phyloP scores from a whole-genome alignment of 768 basidiomycete species.

The Boletales sp. region DNA sequence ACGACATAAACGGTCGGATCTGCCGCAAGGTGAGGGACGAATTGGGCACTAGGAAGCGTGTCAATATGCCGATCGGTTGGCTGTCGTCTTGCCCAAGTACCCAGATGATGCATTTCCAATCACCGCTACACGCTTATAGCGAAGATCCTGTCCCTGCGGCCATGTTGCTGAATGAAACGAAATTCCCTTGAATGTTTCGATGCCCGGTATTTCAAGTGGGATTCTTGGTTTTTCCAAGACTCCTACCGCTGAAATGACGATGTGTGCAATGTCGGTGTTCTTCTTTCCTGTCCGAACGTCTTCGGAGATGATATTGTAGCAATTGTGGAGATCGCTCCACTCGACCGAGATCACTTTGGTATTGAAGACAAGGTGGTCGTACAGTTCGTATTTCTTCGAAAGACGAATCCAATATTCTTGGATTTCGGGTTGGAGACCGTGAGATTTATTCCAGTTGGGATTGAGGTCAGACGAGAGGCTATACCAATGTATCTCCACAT shows the following conservation, averaged over 20 bases:
- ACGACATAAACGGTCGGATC: conserved; percentile 50
- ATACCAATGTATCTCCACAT: conserved; percentile 41
- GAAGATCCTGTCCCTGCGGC: conserved; percentile 38
- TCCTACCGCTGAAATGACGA: conserved; percentile 51
- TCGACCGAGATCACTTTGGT: conserved; percentile 39
- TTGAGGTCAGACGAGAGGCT: conserved; percentile 47
- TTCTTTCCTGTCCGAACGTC: conserved; percentile 31
- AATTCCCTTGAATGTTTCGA: conserved; percentile 43
- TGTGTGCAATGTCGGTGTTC: conserved; percentile 34
- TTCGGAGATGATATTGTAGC: conserved; percentile 35
- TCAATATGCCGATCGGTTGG: conserved; percentile 1
- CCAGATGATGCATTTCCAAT: conserved; percentile 68
- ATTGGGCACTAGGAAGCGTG: conserved; percentile 48
- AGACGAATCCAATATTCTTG: conserved; percentile 42
- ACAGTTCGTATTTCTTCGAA: conserved; percentile 40
- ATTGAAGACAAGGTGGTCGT: conserved; percentile 40
- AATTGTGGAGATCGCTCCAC: conserved; percentile 39
- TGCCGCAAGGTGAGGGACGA: conserved; percentile 50
- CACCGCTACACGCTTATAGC: conserved; percentile 37
- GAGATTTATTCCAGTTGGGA: conserved; percentile 41
- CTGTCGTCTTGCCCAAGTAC: conserved; percentile 28
- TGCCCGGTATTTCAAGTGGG: conserved; percentile 32
- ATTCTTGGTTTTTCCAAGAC: conserved; percentile 43
- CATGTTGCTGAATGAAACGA: conserved; percentile 55
- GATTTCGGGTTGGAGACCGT: conserved; percentile 40